Base-by-base conservation (phyloP, 2,329 filamentous ascomycete species). In the Phyllosticta capitalensis region DNA sequence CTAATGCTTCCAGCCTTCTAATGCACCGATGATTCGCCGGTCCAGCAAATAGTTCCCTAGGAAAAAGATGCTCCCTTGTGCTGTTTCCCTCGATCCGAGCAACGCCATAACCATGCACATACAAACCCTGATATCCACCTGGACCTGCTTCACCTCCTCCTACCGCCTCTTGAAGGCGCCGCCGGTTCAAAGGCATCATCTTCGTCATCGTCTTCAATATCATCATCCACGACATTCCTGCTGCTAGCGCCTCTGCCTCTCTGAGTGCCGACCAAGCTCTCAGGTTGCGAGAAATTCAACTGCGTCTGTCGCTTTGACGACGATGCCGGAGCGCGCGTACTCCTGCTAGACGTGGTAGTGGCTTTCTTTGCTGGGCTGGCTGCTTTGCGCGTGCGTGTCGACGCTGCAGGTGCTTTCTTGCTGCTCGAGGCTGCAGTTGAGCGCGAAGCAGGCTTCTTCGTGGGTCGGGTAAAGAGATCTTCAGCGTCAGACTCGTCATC, bases 211-310 rank as follows among this genome's bases (percentile, higher is more conserved):
- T 74, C 72, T 5, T 70, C 72, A 19, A 75, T 75, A 58, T 74
- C 73, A 58, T 74, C 73, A 55, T 75, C 73, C 48, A 52, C 52
- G 14, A 22, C 26, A 9, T 59, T n/a, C 56, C 49, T 45, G 56
- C n/a, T 17, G 51, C 62, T 62, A 38, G 66, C 59, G 45, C 64
- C 62, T 52, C 65, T 65, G 33, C 65, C 65, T 17, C 66, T 62
- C 63, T 72, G 69, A 57, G 68, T 72, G 7, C 38, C 38, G n/a
- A 69, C 67, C 61, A 71, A 69, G 5, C 69, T 69, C 5, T 69
- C 63, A 19, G 71, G 52, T 55, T 76, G 74, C 6, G 74, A 74
- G 61, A 77, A 77, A 60, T 70, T 73, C 53, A 78, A 63, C 10
- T 70, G 76, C 0, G 74, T 69, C 64, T 77, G 75, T 53, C 68